phyloP scores from a whole-genome alignment of 768 basidiomycete genomes.

The Amanita molliuscula region DNA sequence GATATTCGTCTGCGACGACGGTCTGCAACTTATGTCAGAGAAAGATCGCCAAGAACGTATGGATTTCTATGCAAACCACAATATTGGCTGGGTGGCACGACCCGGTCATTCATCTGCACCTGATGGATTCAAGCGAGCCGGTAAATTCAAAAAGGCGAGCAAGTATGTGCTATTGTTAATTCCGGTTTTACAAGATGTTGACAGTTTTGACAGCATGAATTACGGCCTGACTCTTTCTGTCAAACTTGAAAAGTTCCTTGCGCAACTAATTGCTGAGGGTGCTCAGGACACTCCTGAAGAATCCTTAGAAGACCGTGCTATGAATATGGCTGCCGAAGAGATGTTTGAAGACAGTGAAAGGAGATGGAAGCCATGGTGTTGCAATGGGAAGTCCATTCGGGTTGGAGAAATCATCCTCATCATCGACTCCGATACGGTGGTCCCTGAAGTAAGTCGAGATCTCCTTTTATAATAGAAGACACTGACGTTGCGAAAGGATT shows the following conservation, averaged over 20 bases:
- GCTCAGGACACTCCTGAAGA: constrained; percentile 33
- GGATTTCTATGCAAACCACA: constrained; percentile 72
- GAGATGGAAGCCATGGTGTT: constrained; percentile 58
- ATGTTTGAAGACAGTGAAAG: constrained; percentile 46
- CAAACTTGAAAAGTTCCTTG: constrained; percentile 44
- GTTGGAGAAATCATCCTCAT: constrained; percentile 74
- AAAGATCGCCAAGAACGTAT: constrained; percentile 54
- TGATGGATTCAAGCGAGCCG: constrained; percentile 87
- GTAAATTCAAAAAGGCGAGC: constrained; percentile 81
- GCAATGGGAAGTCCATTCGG: constrained; percentile 64
- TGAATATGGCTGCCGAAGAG: constrained; percentile 67
- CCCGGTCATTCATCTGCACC: constrained; percentile 59
- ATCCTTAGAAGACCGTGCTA: constrained; percentile 58
- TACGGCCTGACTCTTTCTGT: constrained; percentile 60
- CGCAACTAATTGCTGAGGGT: constrained; percentile 30
- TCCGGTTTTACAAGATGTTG: neutral
- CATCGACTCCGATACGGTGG: constrained; percentile 71
- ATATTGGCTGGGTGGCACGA: constrained; percentile 72
- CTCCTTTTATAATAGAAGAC: too few relatives aligned
- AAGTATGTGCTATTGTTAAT: constrained; percentile 21
- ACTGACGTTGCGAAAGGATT: constrained; percentile 36
- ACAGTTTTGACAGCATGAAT: constrained; percentile 52
- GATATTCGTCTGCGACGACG: constrained; percentile 81
- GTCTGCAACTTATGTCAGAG: constrained; percentile 58
- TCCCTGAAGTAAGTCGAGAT: constrained; percentile 43